These are phyloP conservation scores for Talaromyces sp. DNA, from an alignment of 2,329 filamentous ascomycete species.

Conservation along the genomic window DNA sequence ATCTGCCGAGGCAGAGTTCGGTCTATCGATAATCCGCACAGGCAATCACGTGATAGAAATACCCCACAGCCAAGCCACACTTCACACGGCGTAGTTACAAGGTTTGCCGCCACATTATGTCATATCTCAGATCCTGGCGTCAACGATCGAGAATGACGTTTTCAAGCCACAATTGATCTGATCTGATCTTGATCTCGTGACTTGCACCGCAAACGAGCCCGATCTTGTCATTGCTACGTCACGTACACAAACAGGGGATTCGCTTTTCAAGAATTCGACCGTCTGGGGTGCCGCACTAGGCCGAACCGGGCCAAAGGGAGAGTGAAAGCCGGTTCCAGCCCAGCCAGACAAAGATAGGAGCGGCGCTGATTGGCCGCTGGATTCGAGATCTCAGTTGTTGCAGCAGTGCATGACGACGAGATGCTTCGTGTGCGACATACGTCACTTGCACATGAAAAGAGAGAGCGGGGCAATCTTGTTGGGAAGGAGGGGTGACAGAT, in stretches of 20 bases:
- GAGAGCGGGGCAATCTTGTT: background rate
- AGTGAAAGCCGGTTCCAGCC: background rate
- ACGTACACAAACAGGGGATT: background rate
- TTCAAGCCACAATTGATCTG: background rate
- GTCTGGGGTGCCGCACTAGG: background rate
- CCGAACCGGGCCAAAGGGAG: background rate
- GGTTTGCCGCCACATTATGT: background rate
- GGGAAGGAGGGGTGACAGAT: background rate
- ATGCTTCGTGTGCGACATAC: background rate
- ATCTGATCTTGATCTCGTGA: background rate
- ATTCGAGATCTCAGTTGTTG: background rate
- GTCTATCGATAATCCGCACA: background rate
- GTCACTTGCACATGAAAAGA: background rate
- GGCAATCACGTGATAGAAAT: background rate
- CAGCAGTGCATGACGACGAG: background rate
- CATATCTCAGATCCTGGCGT: background rate
- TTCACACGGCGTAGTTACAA: background rate
- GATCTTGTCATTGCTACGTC: background rate
- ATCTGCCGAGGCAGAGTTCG: background rate
- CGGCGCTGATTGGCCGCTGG: background rate
- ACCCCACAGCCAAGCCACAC: slow-evolving; percentile 4
- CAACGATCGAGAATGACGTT: background rate
- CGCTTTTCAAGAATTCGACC: background rate
- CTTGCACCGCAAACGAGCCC: background rate
- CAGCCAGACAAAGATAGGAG: background rate